A percentile compares a stretch with the other conserved stretches of the same genome.
Conservation (phyloP, 2,329 filamentous ascomycete species). For the Boeremia lycopersici region DNA sequence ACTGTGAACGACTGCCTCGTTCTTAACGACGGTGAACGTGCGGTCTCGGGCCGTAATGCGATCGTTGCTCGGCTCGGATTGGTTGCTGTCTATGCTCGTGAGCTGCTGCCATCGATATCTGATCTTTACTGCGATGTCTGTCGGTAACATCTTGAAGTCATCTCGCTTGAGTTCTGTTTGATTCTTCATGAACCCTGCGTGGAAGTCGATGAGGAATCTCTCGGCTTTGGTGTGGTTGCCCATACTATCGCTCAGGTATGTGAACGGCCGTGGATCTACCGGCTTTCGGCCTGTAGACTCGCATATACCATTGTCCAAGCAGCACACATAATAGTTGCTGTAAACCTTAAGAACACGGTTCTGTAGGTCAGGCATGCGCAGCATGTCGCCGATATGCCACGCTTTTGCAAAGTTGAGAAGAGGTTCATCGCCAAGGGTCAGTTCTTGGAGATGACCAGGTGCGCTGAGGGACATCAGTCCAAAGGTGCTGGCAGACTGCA, state of each 20-base stretch:
- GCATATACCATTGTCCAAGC: neutral
- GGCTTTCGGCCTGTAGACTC: neutral
- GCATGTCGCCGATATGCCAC: slow-evolving; percentile 21
- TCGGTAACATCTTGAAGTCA: neutral
- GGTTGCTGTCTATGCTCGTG: neutral
- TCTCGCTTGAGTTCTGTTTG: neutral
- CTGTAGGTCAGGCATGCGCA: slow-evolving; percentile 16
- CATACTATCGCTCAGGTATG: neutral
- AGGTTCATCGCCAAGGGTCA: slow-evolving; percentile 5
- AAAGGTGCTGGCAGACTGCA: neutral
- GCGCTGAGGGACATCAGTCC: neutral
- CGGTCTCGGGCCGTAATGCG: neutral
- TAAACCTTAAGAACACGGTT: slow-evolving; percentile 21
- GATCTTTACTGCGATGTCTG: neutral
- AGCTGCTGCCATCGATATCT: neutral
- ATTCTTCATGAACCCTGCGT: neutral
- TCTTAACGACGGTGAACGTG: neutral
- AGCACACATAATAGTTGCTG: neutral
- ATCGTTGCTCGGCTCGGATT: neutral
- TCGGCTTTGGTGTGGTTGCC: neutral
- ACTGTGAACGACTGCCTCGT: neutral
- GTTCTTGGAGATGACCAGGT: neutral
- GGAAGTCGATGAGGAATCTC: neutral
- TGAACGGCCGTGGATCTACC: neutral
- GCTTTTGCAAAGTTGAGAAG: slow-evolving; percentile 22